These are phyloP conservation scores for Trichaptum fuscoviolaceum DNA, from an alignment of 768 basidiomycete species.

Conservation along the genomic window DNA sequence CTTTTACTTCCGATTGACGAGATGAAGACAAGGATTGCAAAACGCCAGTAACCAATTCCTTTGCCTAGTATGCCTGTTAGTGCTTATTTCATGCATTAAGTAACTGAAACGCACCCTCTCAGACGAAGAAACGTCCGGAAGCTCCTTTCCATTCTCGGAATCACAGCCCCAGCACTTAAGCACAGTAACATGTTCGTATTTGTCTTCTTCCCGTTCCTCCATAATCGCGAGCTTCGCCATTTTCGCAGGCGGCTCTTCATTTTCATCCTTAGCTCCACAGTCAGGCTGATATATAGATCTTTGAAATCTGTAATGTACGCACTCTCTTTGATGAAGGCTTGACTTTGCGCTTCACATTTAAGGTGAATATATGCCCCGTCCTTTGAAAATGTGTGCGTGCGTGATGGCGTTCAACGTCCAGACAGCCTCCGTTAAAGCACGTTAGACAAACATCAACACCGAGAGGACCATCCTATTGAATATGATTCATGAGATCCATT, in stretches of 20 bases:
- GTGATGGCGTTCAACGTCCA: conserved; percentile 58
- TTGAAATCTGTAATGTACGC: conserved; percentile 27
- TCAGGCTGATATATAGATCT: not conserved
- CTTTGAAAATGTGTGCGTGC: conserved; percentile 66
- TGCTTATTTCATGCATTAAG: not conserved
- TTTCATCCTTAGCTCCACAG: conserved; percentile 46
- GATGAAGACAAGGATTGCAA: conserved; percentile 84
- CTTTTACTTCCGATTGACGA: conserved; percentile 90
- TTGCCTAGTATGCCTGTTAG: conserved; percentile 33
- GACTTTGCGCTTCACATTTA: conserved; percentile 73
- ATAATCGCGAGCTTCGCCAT: conserved; percentile 85
- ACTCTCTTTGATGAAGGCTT: conserved; percentile 66
- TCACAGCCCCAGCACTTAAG: conserved; percentile 80
- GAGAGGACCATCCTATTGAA: conserved; percentile 53
- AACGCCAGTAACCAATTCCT: conserved; percentile 55
- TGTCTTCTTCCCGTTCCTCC: conserved; percentile 85
- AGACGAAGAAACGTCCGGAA: conserved; percentile 32
- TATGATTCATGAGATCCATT: not conserved
- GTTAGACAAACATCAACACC: conserved; percentile 87
- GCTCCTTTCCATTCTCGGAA: conserved; percentile 37
- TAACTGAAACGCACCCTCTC: conserved; percentile 5
- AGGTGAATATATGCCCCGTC: conserved; percentile 66
- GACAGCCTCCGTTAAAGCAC: conserved; percentile 95
- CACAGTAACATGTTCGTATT: conserved; percentile 61
- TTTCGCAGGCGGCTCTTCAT: conserved; percentile 82